Evolutionary conservation across 306 rosid genomes (phyloP), one percentile per base, ranked within the genome.

Genomic region (Castanopsis chinensis): DNA sequence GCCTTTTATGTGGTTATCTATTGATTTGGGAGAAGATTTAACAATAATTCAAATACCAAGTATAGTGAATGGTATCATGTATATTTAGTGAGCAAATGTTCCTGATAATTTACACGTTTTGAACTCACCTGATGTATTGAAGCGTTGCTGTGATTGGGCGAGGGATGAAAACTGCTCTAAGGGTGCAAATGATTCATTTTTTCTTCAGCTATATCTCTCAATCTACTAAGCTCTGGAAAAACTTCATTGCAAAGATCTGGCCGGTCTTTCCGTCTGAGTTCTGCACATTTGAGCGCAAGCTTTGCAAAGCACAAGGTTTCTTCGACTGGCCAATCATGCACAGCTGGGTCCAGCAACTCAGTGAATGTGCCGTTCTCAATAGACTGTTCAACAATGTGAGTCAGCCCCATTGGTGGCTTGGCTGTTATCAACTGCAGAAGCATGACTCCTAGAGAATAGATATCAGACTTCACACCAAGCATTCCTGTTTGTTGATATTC

Each of bases 191-290:
- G 12, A 54, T 65, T 72, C 86, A 84, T 83, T 3, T 82, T 85
- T 30, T 82, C 86, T 35, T 88, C 90, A 52, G 90, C 98, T 53
- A 90, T 54, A 6, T 89, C 96, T 83, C 86, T 89, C 85, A 91
- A 73, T 43, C 78, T 88, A 79, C 33, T 64, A 20, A 95, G 94
- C 78, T 87, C 78, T 9, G 97, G 97, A 80, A 95, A 25, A 15
- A 90, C 84, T 1, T 15, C 79, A 4, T 15, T 78, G 21, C 80
- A 86, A 69, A 95, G 97, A 85, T 95, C 98, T 5, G 98, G 99
- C 49, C 99, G 85, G 83, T 95, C 99, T 86, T 88, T 95, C 28
- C 99, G 87, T 72, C 99, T 81, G 64, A 95, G 97, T 59, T 95
- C 89, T 17, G 98, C 91, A 54, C 99, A 95, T 27, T 84, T 65